phyloP scores from a whole-genome alignment of 352 stramenopile genomes.

The Sclerospora graminicola region DNA sequence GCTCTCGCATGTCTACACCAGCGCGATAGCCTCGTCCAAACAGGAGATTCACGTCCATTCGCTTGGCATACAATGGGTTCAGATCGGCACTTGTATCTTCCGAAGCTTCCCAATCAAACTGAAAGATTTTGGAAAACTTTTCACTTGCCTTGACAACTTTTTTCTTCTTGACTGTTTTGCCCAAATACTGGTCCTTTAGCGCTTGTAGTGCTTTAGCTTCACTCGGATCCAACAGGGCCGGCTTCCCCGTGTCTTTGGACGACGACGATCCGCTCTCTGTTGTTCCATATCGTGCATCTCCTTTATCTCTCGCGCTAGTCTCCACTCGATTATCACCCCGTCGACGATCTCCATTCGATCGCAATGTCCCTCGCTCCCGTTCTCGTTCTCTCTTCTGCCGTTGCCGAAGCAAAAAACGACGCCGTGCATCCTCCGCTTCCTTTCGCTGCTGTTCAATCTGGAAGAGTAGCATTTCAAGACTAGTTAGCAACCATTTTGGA shows the following conservation, averaged over 20 bases:
- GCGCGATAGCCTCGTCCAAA: slow-evolving; percentile 89
- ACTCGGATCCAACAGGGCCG: slow-evolving; percentile 21
- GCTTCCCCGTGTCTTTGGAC: slow-evolving; percentile 10
- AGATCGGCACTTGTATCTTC: slow-evolving; percentile 88
- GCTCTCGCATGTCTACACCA: slow-evolving; percentile 89
- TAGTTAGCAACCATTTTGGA: neutral
- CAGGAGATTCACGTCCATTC: slow-evolving; percentile 84
- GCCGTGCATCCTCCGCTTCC: slow-evolving; percentile 40
- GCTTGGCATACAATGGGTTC: slow-evolving; percentile 87
- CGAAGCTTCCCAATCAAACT: slow-evolving; percentile 90
- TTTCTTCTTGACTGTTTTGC: slow-evolving; percentile 80
- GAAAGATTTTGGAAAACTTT: slow-evolving; percentile 90
- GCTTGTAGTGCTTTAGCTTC: slow-evolving; percentile 70
- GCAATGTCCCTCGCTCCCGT: neutral
- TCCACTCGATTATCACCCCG: slow-evolving; percentile 9
- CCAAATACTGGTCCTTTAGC: slow-evolving; percentile 87
- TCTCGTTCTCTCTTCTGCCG: slow-evolving; percentile 24
- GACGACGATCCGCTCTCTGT: neutral
- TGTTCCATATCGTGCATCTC: slow-evolving; percentile 1
- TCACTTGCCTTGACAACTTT: slow-evolving; percentile 88
- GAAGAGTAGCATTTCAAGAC: neutral
- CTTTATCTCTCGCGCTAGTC: slow-evolving; percentile 3
- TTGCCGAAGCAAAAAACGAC: slow-evolving; percentile 55
- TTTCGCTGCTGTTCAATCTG: slow-evolving; percentile 49
- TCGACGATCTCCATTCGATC: slow-evolving; percentile 8